Evolutionary conservation across 1,284 basidiomycete genomes (phyloP), one percentile per base, ranked within the genome.

Genomic region (Stereum hirsutum): DNA sequence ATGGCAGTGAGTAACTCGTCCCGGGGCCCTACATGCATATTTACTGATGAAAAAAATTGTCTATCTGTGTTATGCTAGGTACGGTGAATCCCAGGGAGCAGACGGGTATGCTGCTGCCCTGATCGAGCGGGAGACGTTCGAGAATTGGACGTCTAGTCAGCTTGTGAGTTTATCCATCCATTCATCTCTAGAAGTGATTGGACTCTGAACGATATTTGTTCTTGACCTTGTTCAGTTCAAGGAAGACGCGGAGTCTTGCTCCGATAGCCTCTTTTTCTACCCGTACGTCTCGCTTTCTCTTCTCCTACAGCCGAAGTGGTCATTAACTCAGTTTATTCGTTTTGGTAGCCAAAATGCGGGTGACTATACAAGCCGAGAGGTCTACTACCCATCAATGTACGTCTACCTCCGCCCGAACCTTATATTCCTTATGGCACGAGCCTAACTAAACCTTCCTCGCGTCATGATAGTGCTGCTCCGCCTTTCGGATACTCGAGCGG

Each of bases 261-360:
- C 65, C 4, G 58, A 64, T 31, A 52, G 60, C 17, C 57, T 68
- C 45, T 56, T 63, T 32, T 39, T 66, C 34, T 63, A 63, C 42
- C 66, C 66, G 39, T 41, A 19, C 11, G 39, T 41, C 8, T 26
- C 12, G 14, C 19, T 7, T 10, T 39, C 24, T 24, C 24, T 26
- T 10, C 10, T 15, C n/a, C n/a, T 39, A 10, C 28, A 30, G n/a
- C n/a, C n/a, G n/a, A n/a, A n/a, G n/a, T n/a, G n/a, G n/a, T n/a
- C n/a, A n/a, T n/a, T n/a, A n/a, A n/a, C n/a, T 8, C 28, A 8
- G 21, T 25, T 39, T 3, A 3, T 7, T 26, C n/a, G 11, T 19
- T 19, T 35, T 35, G 14, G 20, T 21, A 41, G 39, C 6, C 61
- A 61, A 43, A 59, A 54, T 49, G 39, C 49, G 8, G 60, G 60